A percentile compares a stretch with the other conserved stretches of the same genome.
phyloP scores from a whole-genome alignment of 2,329 filamentous ascomycete genomes.

The Thelonectria olida region DNA sequence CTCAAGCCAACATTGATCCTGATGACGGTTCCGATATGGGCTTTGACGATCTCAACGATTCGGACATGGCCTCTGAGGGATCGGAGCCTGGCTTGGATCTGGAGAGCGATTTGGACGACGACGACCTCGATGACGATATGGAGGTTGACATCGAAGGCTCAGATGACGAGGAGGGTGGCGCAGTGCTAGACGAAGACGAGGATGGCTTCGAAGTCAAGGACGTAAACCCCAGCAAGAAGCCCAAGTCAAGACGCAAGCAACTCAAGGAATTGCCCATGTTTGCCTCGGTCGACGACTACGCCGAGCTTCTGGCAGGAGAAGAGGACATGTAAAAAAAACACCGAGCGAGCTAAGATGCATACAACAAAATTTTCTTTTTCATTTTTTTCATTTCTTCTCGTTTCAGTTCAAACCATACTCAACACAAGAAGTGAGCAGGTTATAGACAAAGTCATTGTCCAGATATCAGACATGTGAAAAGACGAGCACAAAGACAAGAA shows the following conservation, averaged over 20 bases:
- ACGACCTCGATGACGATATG: constrained; percentile 43
- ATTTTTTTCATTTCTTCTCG: constrained; percentile 18
- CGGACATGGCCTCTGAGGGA: constrained; percentile 59
- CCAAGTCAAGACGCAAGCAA: constrained; percentile 76
- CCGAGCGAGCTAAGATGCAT: background rate
- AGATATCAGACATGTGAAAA: background rate
- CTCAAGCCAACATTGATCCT: constrained; percentile 70
- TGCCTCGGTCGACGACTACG: constrained; percentile 93
- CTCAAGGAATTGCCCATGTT: constrained; percentile 92
- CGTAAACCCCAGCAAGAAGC: constrained; percentile 58
- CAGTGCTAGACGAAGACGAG: constrained; percentile 51
- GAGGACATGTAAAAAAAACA: constrained; percentile 56
- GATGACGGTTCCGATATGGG: constrained; percentile 62
- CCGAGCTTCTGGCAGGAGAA: constrained; percentile 80
- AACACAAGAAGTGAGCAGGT: too few relatives aligned
- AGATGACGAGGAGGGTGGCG: constrained; percentile 56
- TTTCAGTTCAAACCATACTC: too few relatives aligned
- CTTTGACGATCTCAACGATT: constrained; percentile 59
- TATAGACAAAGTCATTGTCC: background rate
- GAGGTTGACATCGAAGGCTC: constrained; percentile 50
- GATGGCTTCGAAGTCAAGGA: constrained; percentile 69
- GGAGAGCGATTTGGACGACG: constrained; percentile 58
- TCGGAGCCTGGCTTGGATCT: constrained; percentile 46
- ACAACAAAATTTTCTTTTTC: constrained; percentile 10
- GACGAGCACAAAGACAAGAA: background rate